phyloP scores from a whole-genome alignment of 2,329 filamentous ascomycete genomes.

The Fonsecaea monophora region DNA sequence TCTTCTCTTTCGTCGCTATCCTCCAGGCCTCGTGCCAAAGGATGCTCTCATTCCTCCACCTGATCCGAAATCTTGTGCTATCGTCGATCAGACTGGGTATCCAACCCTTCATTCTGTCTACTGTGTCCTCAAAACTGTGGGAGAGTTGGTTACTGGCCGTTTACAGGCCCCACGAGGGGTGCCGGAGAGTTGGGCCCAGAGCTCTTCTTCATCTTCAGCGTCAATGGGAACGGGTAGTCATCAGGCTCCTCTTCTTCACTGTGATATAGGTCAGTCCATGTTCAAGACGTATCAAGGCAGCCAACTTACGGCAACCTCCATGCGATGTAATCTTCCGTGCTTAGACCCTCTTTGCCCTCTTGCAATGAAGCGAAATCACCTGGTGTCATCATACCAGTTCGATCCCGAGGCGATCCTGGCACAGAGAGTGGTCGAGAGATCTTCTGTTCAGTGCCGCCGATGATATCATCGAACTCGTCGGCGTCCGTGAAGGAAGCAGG shows the following conservation, averaged over 20 bases:
- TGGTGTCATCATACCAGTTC: constrained; percentile 97
- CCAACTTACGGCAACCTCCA: constrained; percentile 94
- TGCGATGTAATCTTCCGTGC: constrained; percentile 95
- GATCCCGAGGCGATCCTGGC: constrained; percentile 87
- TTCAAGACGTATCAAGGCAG: constrained; percentile 1
- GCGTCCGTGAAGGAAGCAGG: constrained; percentile 79
- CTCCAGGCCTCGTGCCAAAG: background rate
- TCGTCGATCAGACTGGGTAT: constrained; percentile 13
- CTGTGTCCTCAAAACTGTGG: background rate
- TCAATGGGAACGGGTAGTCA: constrained; percentile 74
- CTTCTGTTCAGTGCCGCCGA: constrained; percentile 91
- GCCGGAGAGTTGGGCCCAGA: constrained; percentile 42
- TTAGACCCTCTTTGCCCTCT: constrained; percentile 89
- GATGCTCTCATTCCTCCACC: background rate
- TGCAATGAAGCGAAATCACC: constrained; percentile 97
- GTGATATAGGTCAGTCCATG: constrained; percentile 27
- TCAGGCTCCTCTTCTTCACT: constrained; percentile 94
- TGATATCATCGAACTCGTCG: constrained; percentile 86
- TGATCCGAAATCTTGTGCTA: background rate
- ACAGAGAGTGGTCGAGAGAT: constrained; percentile 93
- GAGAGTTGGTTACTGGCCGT: constrained; percentile 20
- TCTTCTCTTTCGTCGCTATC: background rate
- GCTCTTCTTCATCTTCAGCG: constrained; percentile 60
- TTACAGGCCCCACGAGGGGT: constrained; percentile 35
- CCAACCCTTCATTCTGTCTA: constrained; percentile 15